Base-by-base conservation (phyloP, 169 alveolate genomes). In the Neospora caninum region DNA sequence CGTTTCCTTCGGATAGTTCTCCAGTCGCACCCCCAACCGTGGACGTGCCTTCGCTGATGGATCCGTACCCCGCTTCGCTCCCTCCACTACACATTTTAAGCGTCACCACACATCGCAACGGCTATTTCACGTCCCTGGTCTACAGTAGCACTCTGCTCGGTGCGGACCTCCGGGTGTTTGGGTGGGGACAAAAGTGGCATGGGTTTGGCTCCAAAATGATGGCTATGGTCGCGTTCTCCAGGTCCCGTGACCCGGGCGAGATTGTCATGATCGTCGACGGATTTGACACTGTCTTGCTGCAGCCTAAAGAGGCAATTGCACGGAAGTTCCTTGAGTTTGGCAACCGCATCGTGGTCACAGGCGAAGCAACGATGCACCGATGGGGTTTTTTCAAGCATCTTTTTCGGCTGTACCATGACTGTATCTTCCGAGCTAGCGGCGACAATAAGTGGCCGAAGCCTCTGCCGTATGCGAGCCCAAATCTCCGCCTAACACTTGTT, bases 151-250 rank as follows among this genome's bases (percentile, higher is more conserved):
- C 58, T 18, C 36, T 91, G 80, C 83, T 91, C 7, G 73, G 29
- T 0, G 49, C 83, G 36, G 67, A 43, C 22, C 0, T 91, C 36
- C 49, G 34, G 31, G 49, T 80, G 34, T 73, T 91, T 22, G 91
- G 73, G 43, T 91, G 94, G 94, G 78, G 89, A 16, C 82, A 91
- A 27, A 91, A 91, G 27, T 91, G 94, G 94, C 34, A 38, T 6
- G 94, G 94, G 41, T 91, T 91, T 80, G 91, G 92, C 0, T 39
- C 53, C 29, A 91, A 91, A 36, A 22, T 41, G 4, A 22, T 53
- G 94, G 67, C 43, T 43, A 39, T 34, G 43, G 38, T 13, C 41
- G 83, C 80, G 13, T 91, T 41, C 83, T 7, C 80, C 73, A 69
- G 78, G 78, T 16, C 9, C 36, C 43, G 87, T 25, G 93, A 91